Conservation (phyloP, 768 basidiomycete genomes). For the Termitomyces eurrhizus region DNA sequence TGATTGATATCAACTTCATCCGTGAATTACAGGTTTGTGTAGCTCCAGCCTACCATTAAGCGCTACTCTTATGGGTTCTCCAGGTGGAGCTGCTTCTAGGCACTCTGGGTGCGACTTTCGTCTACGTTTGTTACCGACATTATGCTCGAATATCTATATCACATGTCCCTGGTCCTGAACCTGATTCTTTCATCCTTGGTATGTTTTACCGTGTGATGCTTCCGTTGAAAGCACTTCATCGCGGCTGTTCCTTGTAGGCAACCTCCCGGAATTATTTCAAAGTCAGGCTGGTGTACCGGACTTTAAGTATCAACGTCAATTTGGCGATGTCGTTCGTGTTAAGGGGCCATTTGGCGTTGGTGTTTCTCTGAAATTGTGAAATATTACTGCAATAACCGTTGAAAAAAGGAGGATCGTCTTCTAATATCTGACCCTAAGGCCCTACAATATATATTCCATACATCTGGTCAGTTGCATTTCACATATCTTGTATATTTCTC, state of each 20-base stretch:
- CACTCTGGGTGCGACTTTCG: conserved; percentile 14
- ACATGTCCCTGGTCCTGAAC: conserved; percentile 44
- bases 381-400: not conserved
- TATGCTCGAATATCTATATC: conserved; percentile 37
- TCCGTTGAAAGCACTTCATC: not conserved
- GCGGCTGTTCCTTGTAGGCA: conserved; percentile 29
- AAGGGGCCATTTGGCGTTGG: conserved; percentile 47
- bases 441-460: conserved; percentile 54
- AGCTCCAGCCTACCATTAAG: not conserved
- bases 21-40: conserved; percentile 2
- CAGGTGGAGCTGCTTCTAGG: conserved; percentile 10
- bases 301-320: conserved; percentile 48
- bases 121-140: conserved; percentile 30
- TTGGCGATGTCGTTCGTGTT: conserved; percentile 47
- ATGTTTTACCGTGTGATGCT: not conserved
- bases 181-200: conserved; percentile 49
- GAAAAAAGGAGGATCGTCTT: conserved; percentile 45
- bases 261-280: conserved; percentile 45
- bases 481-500: not conserved
- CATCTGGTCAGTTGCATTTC: conserved; percentile 31
- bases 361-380: not conserved
- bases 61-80: not conserved
- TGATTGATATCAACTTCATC: not conserved
- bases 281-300: conserved; percentile 48
- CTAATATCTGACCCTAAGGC: conserved; percentile 55